Percentiles rank a stretch among this genome's conserved stretches.
These are phyloP conservation scores for Thelephora terrestris DNA, from an alignment of 1,284 basidiomycete genomes.

Conservation along the genomic window DNA sequence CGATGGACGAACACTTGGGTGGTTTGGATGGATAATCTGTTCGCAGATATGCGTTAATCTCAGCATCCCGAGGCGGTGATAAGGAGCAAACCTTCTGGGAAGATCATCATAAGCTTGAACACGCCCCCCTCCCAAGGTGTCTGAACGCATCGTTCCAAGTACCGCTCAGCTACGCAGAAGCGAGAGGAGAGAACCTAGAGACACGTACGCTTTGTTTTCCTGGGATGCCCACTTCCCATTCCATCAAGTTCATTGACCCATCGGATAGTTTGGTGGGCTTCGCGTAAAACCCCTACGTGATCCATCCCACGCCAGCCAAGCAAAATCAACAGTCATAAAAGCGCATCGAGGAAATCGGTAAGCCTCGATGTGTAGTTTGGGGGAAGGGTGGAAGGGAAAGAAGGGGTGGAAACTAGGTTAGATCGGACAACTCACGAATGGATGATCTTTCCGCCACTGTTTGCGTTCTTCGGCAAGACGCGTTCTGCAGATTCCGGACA, in stretches of 20 bases:
- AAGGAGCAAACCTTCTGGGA: slow-evolving; percentile 74
- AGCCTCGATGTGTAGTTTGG: neutral
- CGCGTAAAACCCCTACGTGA: slow-evolving; percentile 86
- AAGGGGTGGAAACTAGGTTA: neutral
- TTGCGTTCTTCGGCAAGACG: slow-evolving; percentile 95
- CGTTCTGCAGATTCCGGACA: slow-evolving; percentile 79
- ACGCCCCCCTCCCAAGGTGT: slow-evolving; percentile 95
- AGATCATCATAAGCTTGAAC: slow-evolving; percentile 89
- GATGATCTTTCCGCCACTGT: slow-evolving; percentile 98
- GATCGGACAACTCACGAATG: slow-evolving; percentile 66
- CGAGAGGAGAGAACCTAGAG: slow-evolving; percentile 6
- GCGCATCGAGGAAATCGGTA: slow-evolving; percentile 1
- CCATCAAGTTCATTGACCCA: slow-evolving; percentile 92
- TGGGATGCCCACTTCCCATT: slow-evolving; percentile 97
- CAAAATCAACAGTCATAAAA: slow-evolving; percentile 4
- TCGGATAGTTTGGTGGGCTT: slow-evolving; percentile 84
- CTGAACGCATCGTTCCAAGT: slow-evolving; percentile 31
- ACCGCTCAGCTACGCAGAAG: slow-evolving; percentile 4
- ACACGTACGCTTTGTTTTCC: slow-evolving; percentile 70
- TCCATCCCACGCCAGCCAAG: no score
- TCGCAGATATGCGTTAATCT: neutral
- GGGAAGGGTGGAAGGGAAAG: neutral
- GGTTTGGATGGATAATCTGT: slow-evolving; percentile 92
- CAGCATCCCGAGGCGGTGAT: neutral
- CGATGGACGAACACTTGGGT: slow-evolving; percentile 65